Percentiles rank a stretch among this genome's conserved stretches.
These are phyloP conservation scores for Epichloe gansuensis DNA, from an alignment of 2,329 filamentous ascomycete species.

Conservation along the genomic window DNA sequence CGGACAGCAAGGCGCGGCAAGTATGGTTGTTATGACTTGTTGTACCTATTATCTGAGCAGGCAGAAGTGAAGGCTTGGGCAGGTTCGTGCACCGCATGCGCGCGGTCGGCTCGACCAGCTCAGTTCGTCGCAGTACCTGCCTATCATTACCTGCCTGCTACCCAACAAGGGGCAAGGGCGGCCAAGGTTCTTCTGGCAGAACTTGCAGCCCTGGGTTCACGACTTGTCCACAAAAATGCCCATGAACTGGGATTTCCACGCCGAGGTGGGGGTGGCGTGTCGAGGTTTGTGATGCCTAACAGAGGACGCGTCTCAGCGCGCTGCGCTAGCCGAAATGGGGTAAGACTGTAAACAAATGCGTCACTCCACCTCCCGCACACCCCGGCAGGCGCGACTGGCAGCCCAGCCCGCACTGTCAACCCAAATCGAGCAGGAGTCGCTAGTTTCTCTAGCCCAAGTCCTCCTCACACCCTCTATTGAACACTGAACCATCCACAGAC, in stretches of 20 bases:
- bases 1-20: neutral
- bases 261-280: neutral
- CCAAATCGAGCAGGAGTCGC: conserved; percentile 6
- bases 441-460: conserved; percentile 4
- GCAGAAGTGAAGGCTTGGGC: too few relatives aligned
- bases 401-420: conserved; percentile 6
- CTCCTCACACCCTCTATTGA: conserved; percentile 5
- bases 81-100: too few relatives aligned
- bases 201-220: conserved; percentile 2
- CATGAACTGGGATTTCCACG: neutral
- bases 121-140: too few relatives aligned
- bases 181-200: neutral
- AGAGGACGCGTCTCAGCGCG: conserved; percentile 23
- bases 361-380: conserved; percentile 15
- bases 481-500: conserved; percentile 4
- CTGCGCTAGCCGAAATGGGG: conserved; percentile 16
- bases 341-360: conserved; percentile 27
- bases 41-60: too few relatives aligned
- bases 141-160: too few relatives aligned
- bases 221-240: neutral
- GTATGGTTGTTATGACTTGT: neutral
- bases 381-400: conserved; percentile 9
- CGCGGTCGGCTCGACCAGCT: too few relatives aligned
- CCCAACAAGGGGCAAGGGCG: neutral
- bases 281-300: conserved; percentile 9